Evolutionary conservation across 2,329 filamentous ascomycete species (phyloP).

Genomic region (Paecilomyces fulvus): DNA sequence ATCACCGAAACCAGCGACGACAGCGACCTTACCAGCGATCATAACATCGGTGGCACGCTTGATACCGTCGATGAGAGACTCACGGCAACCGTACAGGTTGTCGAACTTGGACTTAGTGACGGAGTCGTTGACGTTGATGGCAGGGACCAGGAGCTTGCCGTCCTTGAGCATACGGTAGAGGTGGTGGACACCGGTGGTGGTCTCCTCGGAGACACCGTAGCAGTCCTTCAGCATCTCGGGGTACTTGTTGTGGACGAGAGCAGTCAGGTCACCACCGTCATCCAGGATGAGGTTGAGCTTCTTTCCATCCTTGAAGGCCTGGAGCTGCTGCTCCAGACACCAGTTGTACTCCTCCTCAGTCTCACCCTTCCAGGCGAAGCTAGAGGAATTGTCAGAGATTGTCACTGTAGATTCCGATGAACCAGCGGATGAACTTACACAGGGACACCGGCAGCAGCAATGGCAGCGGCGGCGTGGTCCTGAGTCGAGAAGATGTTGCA

Average conservation of each 20-base stretch:
- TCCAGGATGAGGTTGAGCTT: slow-evolving; percentile 98
- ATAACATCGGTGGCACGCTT: slow-evolving; percentile 99
- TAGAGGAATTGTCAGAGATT: slow-evolving; percentile 14
- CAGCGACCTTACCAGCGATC: slow-evolving; percentile 97
- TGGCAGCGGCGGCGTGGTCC: slow-evolving; percentile 95
- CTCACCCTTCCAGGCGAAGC: slow-evolving; percentile 76
- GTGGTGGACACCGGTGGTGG: slow-evolving; percentile 98
- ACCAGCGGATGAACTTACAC: slow-evolving; percentile 50
- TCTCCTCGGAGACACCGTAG: slow-evolving; percentile 99
- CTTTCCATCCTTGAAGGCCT: slow-evolving; percentile 93
- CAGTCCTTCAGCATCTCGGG: slow-evolving; percentile 96
- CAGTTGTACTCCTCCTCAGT: slow-evolving; percentile 99
- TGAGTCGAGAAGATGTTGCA: slow-evolving; percentile 99
- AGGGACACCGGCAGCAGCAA: slow-evolving; percentile 85
- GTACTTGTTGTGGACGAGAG: slow-evolving; percentile 96
- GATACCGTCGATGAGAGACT: slow-evolving; percentile 98
- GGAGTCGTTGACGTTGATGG: slow-evolving; percentile 99
- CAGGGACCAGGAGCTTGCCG: slow-evolving; percentile 77
- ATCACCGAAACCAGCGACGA: slow-evolving; percentile 97
- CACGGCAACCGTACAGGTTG: slow-evolving; percentile 99
- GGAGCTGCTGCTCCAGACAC: slow-evolving; percentile 98
- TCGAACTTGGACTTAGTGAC: slow-evolving; percentile 99
- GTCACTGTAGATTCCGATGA: slow-evolving; percentile 1
- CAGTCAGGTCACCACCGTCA: slow-evolving; percentile 93
- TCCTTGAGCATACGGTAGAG: slow-evolving; percentile 97